phyloP scores from a whole-genome alignment of 306 rosid species.

The Quercus engelmannii region DNA sequence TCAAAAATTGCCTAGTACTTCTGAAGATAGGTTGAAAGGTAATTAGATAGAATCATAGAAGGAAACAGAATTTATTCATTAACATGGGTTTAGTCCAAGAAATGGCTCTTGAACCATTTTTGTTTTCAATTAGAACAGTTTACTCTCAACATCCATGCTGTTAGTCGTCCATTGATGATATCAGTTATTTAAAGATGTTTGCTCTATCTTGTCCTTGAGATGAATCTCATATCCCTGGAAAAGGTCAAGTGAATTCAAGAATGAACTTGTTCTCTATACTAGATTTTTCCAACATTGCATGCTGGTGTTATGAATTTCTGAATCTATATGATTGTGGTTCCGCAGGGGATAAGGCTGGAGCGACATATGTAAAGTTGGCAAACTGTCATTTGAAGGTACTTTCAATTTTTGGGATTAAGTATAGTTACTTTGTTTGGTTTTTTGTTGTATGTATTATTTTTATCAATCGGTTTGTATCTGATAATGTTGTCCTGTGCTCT shows the following conservation, averaged over 20 bases:
- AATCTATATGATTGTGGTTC: conserved; percentile 15
- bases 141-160: not conserved
- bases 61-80: not conserved
- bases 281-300: not conserved
- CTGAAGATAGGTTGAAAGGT: not conserved
- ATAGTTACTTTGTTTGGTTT: not conserved
- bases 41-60: not conserved
- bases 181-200: not conserved
- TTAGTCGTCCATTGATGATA: not conserved
- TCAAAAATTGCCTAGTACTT: not conserved
- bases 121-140: not conserved
- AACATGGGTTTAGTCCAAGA: not conserved
- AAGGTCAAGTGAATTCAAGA: not conserved
- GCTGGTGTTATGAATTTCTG: conserved; percentile 11
- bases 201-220: not conserved
- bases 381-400: conserved; percentile 79
- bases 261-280: not conserved
- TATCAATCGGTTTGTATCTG: not conserved
- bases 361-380: conserved; percentile 66
- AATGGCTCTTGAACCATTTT: not conserved
- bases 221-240: not conserved
- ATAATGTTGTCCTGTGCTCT: not conserved
- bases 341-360: conserved; percentile 87
- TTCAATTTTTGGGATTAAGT: conserved; percentile 11
- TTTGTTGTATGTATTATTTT: not conserved